Evolutionary conservation across 2,329 filamentous ascomycete species (phyloP), one percentile per base, ranked within the genome.

Genomic region (Clonostachys byssicola): DNA sequence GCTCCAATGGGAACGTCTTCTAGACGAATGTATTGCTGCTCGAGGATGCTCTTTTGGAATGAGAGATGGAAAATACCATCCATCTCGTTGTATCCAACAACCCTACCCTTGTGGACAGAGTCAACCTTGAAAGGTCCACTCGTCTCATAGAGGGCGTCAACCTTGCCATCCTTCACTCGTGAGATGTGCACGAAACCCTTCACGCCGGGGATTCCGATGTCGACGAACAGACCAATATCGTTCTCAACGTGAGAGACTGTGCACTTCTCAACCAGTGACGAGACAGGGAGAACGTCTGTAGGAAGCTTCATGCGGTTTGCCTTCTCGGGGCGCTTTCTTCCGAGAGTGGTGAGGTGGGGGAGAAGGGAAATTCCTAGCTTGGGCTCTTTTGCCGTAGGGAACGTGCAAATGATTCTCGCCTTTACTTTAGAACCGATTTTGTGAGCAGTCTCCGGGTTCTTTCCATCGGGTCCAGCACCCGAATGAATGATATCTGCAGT

Each of bases 161-260:
- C 80, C 64, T 94, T 95, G 55, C 86, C 86, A 63, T 99, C 92
- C 49, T 92, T 88, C 51, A 99, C 80, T 53, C 89, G 83, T 1
- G 94, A 99, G 54, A 99, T 95, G 65, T 99, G 94, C 18, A 95
- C 91, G 60, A 96, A 99, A 10, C 89, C 89, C n/a, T 81, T 74
- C 4, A 92, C 73, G 33, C 84, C 89, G 5, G 65, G 52, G 14
- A 69, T 53, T 2, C 84, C 85, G 38, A 91, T 68, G 54, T 88
- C 81, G 8, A 91, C 77, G 58, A 95, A 96, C 3, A 96, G 74
- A 46, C 94, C 95, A 50, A 92, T 80, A 4, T 85, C 83, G 6
- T 84, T 74, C 54, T 95, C 88, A 4, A 96, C 89, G 54, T 87
- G 87, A 46, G 84, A 79, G 8, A 99, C 84, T 36, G 82, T 90